A percentile compares a stretch with the other conserved stretches of the same genome.
Evolutionary conservation across 495 filamentous ascomycete species (phyloP).

Genomic region (Xylaria flabelliformis): DNA sequence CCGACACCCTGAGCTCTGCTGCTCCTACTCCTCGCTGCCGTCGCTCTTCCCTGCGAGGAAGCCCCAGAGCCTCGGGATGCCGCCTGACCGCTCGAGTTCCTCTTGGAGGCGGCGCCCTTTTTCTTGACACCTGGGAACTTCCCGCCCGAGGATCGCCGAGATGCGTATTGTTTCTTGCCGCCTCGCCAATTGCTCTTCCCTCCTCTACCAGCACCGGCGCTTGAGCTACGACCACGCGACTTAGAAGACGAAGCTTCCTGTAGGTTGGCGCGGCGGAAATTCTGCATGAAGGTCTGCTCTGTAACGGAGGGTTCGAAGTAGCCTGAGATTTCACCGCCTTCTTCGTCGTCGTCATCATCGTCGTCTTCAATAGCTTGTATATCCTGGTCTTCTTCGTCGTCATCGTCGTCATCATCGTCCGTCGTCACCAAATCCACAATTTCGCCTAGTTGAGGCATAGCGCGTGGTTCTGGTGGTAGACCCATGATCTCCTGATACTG

Average conservation of each 20-base stretch:
- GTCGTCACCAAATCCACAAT: conserved; percentile 72
- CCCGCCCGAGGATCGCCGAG: conserved; percentile 35
- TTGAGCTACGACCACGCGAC: conserved; percentile 23
- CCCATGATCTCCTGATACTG: conserved; percentile 67
- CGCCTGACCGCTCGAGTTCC: conserved; percentile 26
- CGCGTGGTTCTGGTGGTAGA: conserved; percentile 12
- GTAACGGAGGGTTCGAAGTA: conserved; percentile 53
- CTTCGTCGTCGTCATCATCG: conserved; percentile 45
- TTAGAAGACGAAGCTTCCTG: conserved; percentile 26
- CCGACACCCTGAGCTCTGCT: conserved; percentile 29
- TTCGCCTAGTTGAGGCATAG: conserved; percentile 23
- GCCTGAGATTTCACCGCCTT: conserved; percentile 45
- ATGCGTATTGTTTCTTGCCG: conserved; percentile 31
- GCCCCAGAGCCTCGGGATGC: conserved; percentile 28
- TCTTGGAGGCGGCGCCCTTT: conserved; percentile 31
- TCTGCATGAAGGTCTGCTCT: conserved; percentile 41
- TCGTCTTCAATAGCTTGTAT: conserved; percentile 54
- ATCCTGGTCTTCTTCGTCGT: conserved; percentile 49
- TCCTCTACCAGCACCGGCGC: conserved; percentile 25
- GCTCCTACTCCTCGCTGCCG: conserved; percentile 25
- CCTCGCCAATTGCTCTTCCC: conserved; percentile 31
- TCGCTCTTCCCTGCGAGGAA: conserved; percentile 12
- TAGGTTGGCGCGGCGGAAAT: conserved; percentile 21
- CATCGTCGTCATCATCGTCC: conserved; percentile 64
- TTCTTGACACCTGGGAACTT: conserved; percentile 43